These are phyloP conservation scores for Linnemannia exigua DNA, from an alignment of 192 early-diverging fungal species.

Conservation along the genomic window DNA sequence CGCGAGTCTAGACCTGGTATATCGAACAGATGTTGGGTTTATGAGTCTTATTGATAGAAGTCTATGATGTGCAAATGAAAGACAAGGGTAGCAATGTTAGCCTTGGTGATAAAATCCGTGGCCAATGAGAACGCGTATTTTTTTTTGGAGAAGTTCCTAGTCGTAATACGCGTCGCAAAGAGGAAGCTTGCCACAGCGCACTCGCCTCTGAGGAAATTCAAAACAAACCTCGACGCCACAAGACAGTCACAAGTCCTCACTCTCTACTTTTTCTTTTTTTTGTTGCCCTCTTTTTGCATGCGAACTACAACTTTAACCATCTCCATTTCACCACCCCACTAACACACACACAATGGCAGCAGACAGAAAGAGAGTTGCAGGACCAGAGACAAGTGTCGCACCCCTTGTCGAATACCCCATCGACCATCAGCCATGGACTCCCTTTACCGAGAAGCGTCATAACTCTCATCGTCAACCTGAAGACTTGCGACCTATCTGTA, in stretches of 20 bases:
- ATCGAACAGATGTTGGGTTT: no score
- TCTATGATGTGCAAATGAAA: no score
- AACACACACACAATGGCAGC: conserved; percentile 20
- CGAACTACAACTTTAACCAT: neutral
- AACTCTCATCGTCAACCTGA: conserved; percentile 65
- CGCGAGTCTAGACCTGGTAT: no score
- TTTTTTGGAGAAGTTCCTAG: neutral
- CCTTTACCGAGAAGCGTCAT: conserved; percentile 47
- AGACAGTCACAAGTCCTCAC: neutral
- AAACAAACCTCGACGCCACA: conserved; percentile 9
- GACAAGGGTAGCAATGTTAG: no score
- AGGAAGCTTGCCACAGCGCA: neutral
- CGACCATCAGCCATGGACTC: conserved; percentile 44
- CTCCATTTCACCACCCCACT: neutral
- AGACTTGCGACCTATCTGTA: conserved; percentile 70
- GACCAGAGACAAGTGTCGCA: conserved; percentile 64
- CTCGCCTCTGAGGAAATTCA: neutral
- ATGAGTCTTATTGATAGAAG: no score
- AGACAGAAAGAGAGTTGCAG: conserved; percentile 68
- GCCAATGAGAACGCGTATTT: no score
- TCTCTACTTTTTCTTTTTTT: conserved; percentile 2
- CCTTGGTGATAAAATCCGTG: no score
- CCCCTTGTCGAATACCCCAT: conserved; percentile 61
- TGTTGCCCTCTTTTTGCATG: no score
- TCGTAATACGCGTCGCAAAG: no score